Conservation (phyloP, 495 filamentous ascomycete genomes). For the Trypethelium eluteriae region DNA sequence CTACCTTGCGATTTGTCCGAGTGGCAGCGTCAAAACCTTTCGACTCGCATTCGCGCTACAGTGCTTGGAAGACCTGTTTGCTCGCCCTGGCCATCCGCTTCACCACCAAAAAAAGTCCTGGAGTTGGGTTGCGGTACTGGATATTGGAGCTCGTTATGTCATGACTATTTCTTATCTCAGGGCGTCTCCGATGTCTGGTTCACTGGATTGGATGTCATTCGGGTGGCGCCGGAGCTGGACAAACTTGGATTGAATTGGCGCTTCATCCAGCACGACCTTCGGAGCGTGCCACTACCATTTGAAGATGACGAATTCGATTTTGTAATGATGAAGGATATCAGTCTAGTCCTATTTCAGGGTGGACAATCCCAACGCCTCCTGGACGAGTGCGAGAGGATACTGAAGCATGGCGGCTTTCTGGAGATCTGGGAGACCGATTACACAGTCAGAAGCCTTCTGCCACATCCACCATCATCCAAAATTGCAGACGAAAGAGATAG, state of each 20-base stretch:
- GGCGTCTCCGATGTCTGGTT: conserved; percentile 52
- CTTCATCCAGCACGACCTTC: conserved; percentile 81
- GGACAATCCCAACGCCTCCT: conserved; percentile 59
- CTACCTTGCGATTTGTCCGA: conserved; percentile 83
- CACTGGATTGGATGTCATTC: conserved; percentile 75
- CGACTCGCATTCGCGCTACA: conserved; percentile 71
- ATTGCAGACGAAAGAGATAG: conserved; percentile 53
- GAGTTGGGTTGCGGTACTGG: conserved; percentile 85
- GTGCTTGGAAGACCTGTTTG: conserved; percentile 76
- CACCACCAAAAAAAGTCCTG: conserved; percentile 67
- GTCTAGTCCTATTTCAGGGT: conserved; percentile 53
- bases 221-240: conserved; percentile 62
- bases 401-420: conserved; percentile 69
- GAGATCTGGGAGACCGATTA: conserved; percentile 86
- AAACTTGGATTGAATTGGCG: conserved; percentile 76
- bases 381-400: conserved; percentile 67
- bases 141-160: conserved; percentile 81
- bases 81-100: conserved; percentile 54
- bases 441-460: conserved; percentile 64
- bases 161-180: conserved; percentile 59
- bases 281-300: conserved; percentile 68
- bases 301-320: conserved; percentile 79
- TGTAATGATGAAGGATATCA: conserved; percentile 82
- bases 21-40: conserved; percentile 77
- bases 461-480: conserved; percentile 59